Percentiles rank a stretch among this genome's conserved stretches.
Conservation (phyloP, 495 filamentous ascomycete species). For the Cercophora newfieldiana region DNA sequence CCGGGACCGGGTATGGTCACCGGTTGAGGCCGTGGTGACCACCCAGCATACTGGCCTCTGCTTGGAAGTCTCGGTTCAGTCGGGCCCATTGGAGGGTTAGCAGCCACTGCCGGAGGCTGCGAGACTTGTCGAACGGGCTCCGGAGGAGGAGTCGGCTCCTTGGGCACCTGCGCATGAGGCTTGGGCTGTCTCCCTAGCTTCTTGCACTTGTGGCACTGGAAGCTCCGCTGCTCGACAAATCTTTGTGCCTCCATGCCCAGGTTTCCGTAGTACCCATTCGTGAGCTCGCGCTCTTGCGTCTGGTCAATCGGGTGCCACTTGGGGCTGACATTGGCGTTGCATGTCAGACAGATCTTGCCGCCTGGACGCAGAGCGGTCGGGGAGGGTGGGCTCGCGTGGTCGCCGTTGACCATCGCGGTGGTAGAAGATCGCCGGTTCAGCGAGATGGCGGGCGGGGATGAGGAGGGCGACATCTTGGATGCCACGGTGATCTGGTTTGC, state of each 20-base stretch:
- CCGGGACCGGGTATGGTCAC: constrained; percentile 13
- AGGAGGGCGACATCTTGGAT: constrained; percentile 38
- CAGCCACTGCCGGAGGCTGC: constrained; percentile 40
- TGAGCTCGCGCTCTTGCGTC: constrained; percentile 40
- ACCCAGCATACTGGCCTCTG: constrained; percentile 18
- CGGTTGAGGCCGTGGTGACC: constrained; percentile 24
- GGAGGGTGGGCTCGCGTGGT: constrained; percentile 17
- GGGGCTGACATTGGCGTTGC: constrained; percentile 59
- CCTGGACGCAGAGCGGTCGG: constrained; percentile 29
- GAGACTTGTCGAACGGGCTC: constrained; percentile 38
- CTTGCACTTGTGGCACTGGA: constrained; percentile 60
- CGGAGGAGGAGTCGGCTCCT: constrained; percentile 36
- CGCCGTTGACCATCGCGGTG: constrained; percentile 30
- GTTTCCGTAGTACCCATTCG: constrained; percentile 43
- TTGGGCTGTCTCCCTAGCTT: constrained; percentile 42
- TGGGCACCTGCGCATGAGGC: constrained; percentile 30
- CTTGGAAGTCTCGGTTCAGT: constrained; percentile 25
- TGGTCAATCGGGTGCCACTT: constrained; percentile 58
- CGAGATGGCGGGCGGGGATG: constrained; percentile 15
- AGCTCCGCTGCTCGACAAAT: constrained; percentile 51
- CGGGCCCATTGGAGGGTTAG: constrained; percentile 48
- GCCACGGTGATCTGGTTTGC: constrained; percentile 55
- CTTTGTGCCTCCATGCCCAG: constrained; percentile 44
- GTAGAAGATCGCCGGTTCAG: constrained; percentile 44
- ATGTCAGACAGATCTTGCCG: constrained; percentile 57